phyloP scores from a whole-genome alignment of 768 basidiomycete genomes.

The Chlorophyllum brunneum region DNA sequence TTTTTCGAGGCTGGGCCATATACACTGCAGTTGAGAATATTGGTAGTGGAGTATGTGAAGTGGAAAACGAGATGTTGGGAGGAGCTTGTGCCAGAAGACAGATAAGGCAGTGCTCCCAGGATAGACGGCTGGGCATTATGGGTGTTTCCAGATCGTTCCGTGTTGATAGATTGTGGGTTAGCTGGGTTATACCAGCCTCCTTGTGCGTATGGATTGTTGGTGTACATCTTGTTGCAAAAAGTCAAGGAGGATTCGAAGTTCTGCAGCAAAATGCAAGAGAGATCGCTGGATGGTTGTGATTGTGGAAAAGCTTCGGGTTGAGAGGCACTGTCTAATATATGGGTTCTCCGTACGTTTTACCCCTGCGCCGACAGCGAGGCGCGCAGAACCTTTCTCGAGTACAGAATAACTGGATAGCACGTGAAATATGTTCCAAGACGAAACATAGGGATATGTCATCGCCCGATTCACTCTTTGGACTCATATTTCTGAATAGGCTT shows the following conservation, averaged over 20 bases:
- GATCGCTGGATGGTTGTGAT: background rate
- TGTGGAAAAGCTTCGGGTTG: too few species aligned
- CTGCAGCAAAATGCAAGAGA: background rate
- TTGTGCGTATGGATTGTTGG: slow-evolving; percentile 16
- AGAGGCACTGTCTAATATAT: too few species aligned
- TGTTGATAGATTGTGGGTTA: slow-evolving; percentile 16
- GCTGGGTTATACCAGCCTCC: slow-evolving; percentile 15
- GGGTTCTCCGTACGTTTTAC: too few species aligned
- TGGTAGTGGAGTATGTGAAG: slow-evolving; percentile 36
- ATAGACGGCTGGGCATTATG: slow-evolving; percentile 12
- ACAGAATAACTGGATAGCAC: too few species aligned
- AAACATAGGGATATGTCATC: too few species aligned
- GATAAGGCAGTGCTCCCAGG: slow-evolving; percentile 17
- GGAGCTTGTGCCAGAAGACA: background rate
- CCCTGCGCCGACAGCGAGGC: too few species aligned
- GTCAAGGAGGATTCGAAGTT: too few species aligned
- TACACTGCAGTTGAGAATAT: slow-evolving; percentile 40
- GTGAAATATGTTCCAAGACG: too few species aligned
- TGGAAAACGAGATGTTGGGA: slow-evolving; percentile 33
- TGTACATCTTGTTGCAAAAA: slow-evolving; percentile 12
- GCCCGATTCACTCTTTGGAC: too few species aligned
- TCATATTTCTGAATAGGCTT: too few species aligned
- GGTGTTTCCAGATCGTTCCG: slow-evolving; percentile 10
- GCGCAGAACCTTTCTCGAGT: too few species aligned
- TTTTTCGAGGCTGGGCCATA: slow-evolving; percentile 37